Evolutionary conservation across 768 basidiomycete genomes (phyloP).

Genomic region (Leucosporidium creatinivorum): DNA sequence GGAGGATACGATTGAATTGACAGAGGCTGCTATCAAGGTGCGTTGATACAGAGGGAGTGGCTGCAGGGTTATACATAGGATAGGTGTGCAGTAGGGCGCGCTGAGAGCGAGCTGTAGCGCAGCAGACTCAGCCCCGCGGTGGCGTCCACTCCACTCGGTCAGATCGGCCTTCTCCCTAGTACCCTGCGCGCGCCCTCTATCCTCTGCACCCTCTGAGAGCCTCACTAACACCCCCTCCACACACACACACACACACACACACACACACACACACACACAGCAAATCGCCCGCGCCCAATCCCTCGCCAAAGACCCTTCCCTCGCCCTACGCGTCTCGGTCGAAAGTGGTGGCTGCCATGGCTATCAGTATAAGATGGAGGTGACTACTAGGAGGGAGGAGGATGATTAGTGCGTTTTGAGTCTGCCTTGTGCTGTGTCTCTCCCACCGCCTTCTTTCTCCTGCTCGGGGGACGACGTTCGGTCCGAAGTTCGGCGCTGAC

Average conservation of each 20-base stretch:
- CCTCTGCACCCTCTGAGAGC: too few relatives aligned
- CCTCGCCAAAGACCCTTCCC: conserved; percentile 43
- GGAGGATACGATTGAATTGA: conserved; percentile 3
- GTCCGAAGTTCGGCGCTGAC: too few relatives aligned
- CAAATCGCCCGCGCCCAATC: conserved; percentile 22
- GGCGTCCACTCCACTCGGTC: too few relatives aligned
- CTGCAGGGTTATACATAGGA: too few relatives aligned
- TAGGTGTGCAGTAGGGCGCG: too few relatives aligned
- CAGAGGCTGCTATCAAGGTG: conserved; percentile 12
- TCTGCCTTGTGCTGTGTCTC: background rate
- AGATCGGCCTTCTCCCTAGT: too few relatives aligned
- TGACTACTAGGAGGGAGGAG: conserved; percentile 54
- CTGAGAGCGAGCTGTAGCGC: too few relatives aligned
- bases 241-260: background rate
- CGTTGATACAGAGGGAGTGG: background rate
- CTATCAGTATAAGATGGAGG: conserved; percentile 88
- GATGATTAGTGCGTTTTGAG: conserved; percentile 72
- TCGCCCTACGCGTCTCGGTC: conserved; percentile 72
- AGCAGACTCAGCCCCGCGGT: too few relatives aligned
- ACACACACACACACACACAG: background rate
- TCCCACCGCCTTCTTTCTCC: background rate
- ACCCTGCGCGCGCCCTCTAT: too few relatives aligned
- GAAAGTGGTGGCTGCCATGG: conserved; percentile 96
- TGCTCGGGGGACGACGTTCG: too few relatives aligned
- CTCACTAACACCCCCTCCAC: background rate